These are phyloP conservation scores for Solanum virginianum DNA, from an alignment of 257 asterid species.

Conservation along the genomic window DNA sequence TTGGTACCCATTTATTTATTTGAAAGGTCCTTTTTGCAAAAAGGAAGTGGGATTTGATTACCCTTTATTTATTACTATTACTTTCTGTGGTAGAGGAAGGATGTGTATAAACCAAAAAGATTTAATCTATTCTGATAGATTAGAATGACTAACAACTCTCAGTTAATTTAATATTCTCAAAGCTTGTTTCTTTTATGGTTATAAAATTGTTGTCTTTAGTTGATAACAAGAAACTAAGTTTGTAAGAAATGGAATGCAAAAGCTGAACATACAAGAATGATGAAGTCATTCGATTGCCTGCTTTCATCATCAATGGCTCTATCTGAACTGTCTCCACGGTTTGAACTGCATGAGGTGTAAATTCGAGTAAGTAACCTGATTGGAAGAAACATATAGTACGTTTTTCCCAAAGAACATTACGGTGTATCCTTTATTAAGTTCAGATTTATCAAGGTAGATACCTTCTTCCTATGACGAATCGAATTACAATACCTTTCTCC, in stretches of 20 bases:
- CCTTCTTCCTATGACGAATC: conserved; percentile 93
- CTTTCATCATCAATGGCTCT: conserved; percentile 61
- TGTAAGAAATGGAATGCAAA: not conserved
- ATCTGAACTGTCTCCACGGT: conserved; percentile 55
- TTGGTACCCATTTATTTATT: not conserved
- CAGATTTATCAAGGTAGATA: conserved; percentile 14
- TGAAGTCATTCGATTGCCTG: conserved; percentile 55
- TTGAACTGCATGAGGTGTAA: conserved; percentile 49
- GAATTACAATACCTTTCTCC: conserved; percentile 61
- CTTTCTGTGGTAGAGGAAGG: not conserved
- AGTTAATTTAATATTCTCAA: not conserved
- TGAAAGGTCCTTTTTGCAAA: not conserved
- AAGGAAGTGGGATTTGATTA: not conserved
- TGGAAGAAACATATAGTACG: not conserved
- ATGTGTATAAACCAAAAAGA: not conserved
- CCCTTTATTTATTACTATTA: not conserved
- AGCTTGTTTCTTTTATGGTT: not conserved
- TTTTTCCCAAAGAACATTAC: not conserved
- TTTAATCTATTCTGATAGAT: not conserved
- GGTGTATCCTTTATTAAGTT: conserved; percentile 9
- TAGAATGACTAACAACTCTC: not conserved
- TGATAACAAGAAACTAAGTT: not conserved
- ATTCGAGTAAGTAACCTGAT: conserved; percentile 13
- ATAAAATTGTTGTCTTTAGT: not conserved
- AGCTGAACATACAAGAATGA: conserved; percentile 58